Base-by-base conservation (phyloP, 257 asterid genomes). In the Scutellaria baicalensis region DNA sequence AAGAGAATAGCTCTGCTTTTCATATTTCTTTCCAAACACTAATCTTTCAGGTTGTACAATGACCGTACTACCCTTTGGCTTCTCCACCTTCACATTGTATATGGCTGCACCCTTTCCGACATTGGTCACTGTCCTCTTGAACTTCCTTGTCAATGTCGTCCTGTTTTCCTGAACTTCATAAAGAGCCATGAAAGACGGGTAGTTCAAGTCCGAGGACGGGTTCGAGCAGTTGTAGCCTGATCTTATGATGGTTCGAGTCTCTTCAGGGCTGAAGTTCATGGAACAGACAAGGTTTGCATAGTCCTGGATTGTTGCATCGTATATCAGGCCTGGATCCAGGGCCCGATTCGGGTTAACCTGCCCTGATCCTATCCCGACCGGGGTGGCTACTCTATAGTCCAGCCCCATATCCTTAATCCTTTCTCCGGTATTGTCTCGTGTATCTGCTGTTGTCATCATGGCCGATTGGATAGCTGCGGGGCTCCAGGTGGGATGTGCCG, bases 401-500 rank as follows among this genome's bases (percentile, higher is more conserved):
- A 71, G 57, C 17, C 36, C 69, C 43, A 44, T 38, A 2, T 82
- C 86, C 57, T 74, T 69, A 49, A 82, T 82, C 17, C 64, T 68
- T 13, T 76, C 20, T 4, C 57, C 42, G 0, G 86, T 75, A 18
- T 78, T 75, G 17, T 82, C 86, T 0, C 64, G 62, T 31, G 70
- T 57, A 27, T 58, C 67, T 2, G 83, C 84, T 2, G 86, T 79
- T 1, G 86, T 82, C 80, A 82, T 79, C 80, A 79, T 78, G 14
- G 84, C 79, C 0, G 86, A 78, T 17, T 65, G 81, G 45, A 82
- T 82, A 0, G 84, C 86, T 9, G 86, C 73, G 0, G 86, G 86
- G 80, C 82, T 82, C 86, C 86, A 82, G 0, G 75, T 73, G 0
- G 86, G 82, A 31, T 79, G 82, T 0, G 77, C 81, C 1, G 80